These are phyloP conservation scores for Naegleria lovaniensis DNA, from an alignment of 208 protist species.

Conservation along the genomic window DNA sequence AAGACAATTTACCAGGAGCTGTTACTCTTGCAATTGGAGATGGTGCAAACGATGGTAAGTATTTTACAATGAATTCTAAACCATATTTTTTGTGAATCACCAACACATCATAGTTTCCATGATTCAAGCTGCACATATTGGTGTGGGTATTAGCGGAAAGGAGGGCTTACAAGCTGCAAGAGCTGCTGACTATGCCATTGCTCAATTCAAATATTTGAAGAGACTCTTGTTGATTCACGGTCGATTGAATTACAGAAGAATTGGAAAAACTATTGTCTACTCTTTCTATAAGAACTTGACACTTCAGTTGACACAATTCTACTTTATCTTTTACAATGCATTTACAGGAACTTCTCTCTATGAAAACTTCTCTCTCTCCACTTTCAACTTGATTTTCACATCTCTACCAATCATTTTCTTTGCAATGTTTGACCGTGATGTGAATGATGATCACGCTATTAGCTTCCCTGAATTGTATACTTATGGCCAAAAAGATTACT, in stretches of 20 bases:
- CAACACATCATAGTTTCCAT: conserved; percentile 58
- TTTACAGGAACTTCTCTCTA: conserved; percentile 40
- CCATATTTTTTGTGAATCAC: background rate
- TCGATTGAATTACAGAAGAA: conserved; percentile 50
- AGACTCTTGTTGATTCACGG: conserved; percentile 48
- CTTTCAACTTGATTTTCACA: conserved; percentile 72
- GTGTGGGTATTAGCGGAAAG: conserved; percentile 63
- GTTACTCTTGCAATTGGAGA: conserved; percentile 48
- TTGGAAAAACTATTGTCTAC: conserved; percentile 54
- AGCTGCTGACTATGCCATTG: conserved; percentile 57
- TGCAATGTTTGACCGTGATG: conserved; percentile 67
- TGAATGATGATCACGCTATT: conserved; percentile 31
- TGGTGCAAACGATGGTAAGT: conserved; percentile 60
- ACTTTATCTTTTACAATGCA: conserved; percentile 50
- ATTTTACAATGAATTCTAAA: background rate
- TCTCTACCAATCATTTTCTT: conserved; percentile 60
- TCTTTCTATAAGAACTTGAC: conserved; percentile 66
- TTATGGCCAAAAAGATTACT: conserved; percentile 16
- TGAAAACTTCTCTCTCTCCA: conserved; percentile 27
- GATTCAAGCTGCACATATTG: conserved; percentile 67
- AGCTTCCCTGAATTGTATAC: conserved; percentile 40
- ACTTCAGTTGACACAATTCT: conserved; percentile 56
- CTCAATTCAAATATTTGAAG: conserved; percentile 52
- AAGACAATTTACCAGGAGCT: conserved; percentile 36
- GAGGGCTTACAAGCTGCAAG: conserved; percentile 66